Conservation (phyloP, 2,329 filamentous ascomycete species). For the Geosmithia morbida region DNA sequence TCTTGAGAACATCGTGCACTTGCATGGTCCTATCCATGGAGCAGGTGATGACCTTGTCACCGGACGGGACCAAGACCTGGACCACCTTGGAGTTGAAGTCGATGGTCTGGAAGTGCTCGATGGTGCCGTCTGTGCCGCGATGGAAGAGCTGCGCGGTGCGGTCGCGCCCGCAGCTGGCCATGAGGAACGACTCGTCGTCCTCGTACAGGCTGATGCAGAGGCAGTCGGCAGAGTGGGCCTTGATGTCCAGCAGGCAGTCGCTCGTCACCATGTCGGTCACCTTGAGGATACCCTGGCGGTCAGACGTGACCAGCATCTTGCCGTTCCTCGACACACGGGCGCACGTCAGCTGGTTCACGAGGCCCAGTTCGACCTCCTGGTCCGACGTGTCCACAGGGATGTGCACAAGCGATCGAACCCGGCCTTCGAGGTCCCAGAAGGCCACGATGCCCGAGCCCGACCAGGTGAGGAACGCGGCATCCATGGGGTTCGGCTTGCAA, state of each 20-base stretch:
- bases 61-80: constrained; percentile 57
- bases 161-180: constrained; percentile 78
- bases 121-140: constrained; percentile 34
- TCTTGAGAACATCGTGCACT: constrained; percentile 61
- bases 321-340: constrained; percentile 46
- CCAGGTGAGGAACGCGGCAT: constrained; percentile 78
- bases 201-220: constrained; percentile 66
- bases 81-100: constrained; percentile 84
- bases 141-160: constrained; percentile 88
- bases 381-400: constrained; percentile 54
- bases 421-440: constrained; percentile 69
- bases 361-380: constrained; percentile 33
- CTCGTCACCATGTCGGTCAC: constrained; percentile 50
- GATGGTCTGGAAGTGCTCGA: constrained; percentile 79
- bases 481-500: constrained; percentile 38
- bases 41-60: constrained; percentile 67
- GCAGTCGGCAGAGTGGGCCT: constrained; percentile 77
- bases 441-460: constrained; percentile 66
- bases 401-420: constrained; percentile 46
- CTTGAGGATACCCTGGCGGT: constrained; percentile 71
- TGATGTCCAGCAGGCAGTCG: constrained; percentile 52
- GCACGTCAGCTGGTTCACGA: constrained; percentile 43
- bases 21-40: constrained; percentile 82
- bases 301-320: constrained; percentile 63
- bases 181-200: constrained; percentile 42